Conservation (phyloP, 106 monocot genomes). For the Triglochin maritima region DNA sequence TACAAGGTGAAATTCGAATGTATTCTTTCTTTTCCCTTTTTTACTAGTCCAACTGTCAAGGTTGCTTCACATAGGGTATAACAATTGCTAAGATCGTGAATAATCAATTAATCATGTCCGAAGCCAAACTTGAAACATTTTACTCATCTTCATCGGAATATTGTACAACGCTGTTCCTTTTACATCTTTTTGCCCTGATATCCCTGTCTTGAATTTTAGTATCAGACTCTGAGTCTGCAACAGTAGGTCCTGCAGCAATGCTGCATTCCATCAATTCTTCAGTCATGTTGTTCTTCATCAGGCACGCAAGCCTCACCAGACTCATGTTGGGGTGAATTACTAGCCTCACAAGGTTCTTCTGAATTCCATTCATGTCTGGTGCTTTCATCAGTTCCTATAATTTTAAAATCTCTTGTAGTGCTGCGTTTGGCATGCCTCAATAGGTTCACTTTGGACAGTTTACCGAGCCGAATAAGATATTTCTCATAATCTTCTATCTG, state of each 20-base stretch:
- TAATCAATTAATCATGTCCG: no score
- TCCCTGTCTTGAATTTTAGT: conserved; percentile 30
- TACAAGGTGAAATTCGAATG: not conserved
- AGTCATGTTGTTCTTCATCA: conserved; percentile 15
- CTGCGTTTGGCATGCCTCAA: conserved; percentile 90
- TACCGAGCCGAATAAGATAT: conserved; percentile 80
- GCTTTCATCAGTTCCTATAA: conserved; percentile 27
- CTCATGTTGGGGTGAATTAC: conserved; percentile 6
- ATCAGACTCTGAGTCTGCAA: conserved; percentile 37
- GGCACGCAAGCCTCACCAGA: conserved; percentile 30
- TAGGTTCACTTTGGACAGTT: conserved; percentile 64
- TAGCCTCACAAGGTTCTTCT: not conserved
- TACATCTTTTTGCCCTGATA: conserved; percentile 37
- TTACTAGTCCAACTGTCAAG: not conserved
- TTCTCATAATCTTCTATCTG: conserved; percentile 94
- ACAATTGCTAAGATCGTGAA: no score
- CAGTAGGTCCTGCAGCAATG: conserved; percentile 11
- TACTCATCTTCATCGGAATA: conserved; percentile 59
- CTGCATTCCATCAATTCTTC: conserved; percentile 10
- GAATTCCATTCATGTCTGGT: conserved; percentile 1
- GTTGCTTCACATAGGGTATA: not conserved
- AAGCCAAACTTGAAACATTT: not conserved
- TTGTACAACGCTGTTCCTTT: conserved; percentile 37
- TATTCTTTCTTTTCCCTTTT: not conserved
- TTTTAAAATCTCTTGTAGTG: conserved; percentile 83